Evolutionary conservation across 2,329 filamentous ascomycete species (phyloP), one percentile per base, ranked within the genome.

Genomic region (Cercospora sojina): DNA sequence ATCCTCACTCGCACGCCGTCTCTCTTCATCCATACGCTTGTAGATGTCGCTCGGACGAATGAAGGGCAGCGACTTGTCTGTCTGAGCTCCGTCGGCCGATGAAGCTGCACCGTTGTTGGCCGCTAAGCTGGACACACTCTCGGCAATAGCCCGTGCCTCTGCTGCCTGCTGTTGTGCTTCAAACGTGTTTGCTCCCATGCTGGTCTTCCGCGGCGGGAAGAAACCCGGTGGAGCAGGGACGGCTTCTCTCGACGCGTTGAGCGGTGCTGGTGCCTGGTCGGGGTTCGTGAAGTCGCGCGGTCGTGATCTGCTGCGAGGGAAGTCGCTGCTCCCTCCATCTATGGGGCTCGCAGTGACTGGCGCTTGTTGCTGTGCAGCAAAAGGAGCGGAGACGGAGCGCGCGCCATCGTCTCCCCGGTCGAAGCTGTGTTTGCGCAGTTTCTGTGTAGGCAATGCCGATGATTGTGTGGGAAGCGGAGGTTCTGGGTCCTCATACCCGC

Each of bases 41-140:
- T 94, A 93, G 49, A 93, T 89, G 71, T 96, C 91, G 12, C 90
- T 86, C 1, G 92, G 91, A 41, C 90, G 84, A 64, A 92, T 83
- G 70, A 94, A 88, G 0, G 88, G 85, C 20, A 86, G 78, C 0
- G 86, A 76, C 71, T 88, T 88, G 59, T 80, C 75, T 41, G 83
- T 71, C 27, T 78, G 79, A 65, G 66, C 47, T 72, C 71, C 64
- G 49, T n/a, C 60, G 16, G 38, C 23, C 41, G 41, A 43, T 49
- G 58, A 31, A 23, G 57, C 47, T 10, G 55, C 64, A 20, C 64
- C 64, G 3, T 29, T 47, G 18, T 62, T 56, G 12, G 63, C 51
- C 25, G 72, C 60, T 55, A 67, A 61, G 38, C 57, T 55, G 20
- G 61, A 47, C 16, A 68, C 20, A 20, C 65, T 66, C 18, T 65